These are phyloP conservation scores for Rhododendron griersonianum DNA, from an alignment of 148 eudicot genomes.

Conservation along the genomic window DNA sequence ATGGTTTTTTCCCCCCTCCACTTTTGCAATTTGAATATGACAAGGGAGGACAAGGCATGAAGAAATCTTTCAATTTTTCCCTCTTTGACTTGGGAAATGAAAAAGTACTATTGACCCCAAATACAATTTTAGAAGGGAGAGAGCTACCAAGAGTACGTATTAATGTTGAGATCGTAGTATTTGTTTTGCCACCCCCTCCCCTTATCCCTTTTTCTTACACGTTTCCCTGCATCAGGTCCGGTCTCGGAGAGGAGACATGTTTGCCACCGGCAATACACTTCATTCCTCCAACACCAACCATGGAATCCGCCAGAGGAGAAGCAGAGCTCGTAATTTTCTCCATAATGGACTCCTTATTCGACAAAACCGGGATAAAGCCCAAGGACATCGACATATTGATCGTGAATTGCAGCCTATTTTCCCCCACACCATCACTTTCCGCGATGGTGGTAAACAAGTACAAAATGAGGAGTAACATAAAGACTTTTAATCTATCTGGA, in stretches of 20 bases:
- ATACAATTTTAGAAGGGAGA: too few relatives aligned
- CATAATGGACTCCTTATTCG: conserved; percentile 15
- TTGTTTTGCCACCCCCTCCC: not conserved
- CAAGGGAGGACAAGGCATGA: too few relatives aligned
- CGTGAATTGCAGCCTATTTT: conserved; percentile 28
- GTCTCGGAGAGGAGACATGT: conserved; percentile 31
- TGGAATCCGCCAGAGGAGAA: conserved; percentile 19
- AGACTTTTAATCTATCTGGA: conserved; percentile 29
- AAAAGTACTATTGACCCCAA: too few relatives aligned
- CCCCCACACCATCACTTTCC: conserved; percentile 23
- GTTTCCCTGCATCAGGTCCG: conserved; percentile 5
- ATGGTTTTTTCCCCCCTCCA: too few relatives aligned
- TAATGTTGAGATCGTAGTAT: too few relatives aligned
- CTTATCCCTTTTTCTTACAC: not conserved
- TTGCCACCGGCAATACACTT: conserved; percentile 23
- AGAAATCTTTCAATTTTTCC: too few relatives aligned
- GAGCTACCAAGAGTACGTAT: too few relatives aligned
- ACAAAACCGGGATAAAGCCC: conserved; percentile 17
- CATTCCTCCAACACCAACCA: conserved; percentile 26
- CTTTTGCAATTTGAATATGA: too few relatives aligned
- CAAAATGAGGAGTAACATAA: conserved; percentile 23
- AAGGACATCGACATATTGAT: conserved; percentile 24
- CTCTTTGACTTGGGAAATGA: too few relatives aligned
- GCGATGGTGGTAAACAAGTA: conserved; percentile 31
- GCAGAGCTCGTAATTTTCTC: conserved; percentile 25